These are phyloP conservation scores for Ceratorhiza oryzae-sativae DNA, from an alignment of 1,284 basidiomycete species.

Conservation along the genomic window DNA sequence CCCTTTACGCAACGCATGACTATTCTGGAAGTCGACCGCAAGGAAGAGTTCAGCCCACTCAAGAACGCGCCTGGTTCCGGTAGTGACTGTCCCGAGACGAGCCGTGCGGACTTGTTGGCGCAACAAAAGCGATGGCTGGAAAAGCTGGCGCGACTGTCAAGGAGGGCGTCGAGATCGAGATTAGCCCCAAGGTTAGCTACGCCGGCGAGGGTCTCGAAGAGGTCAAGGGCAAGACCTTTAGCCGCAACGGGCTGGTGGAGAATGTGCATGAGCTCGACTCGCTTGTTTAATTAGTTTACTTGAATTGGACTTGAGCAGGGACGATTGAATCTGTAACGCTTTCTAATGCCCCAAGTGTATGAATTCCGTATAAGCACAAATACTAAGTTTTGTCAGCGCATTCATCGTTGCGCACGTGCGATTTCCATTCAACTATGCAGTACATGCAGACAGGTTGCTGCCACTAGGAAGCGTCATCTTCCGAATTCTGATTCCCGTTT, in stretches of 20 bases:
- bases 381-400: background rate
- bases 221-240: conserved; percentile 79
- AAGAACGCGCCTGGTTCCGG: conserved; percentile 97
- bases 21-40: conserved; percentile 87
- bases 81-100: conserved; percentile 93
- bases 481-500: conserved; percentile 15
- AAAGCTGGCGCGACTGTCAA: conserved; percentile 76
- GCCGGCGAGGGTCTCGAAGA: conserved; percentile 89
- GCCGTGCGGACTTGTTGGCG: conserved; percentile 86
- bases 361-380: conserved; percentile 4
- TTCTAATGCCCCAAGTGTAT: conserved; percentile 51
- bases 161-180: conserved; percentile 82
- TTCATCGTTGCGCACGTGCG: background rate
- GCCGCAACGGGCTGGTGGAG: conserved; percentile 57
- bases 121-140: conserved; percentile 89
- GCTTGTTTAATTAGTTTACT: conserved; percentile 48
- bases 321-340: conserved; percentile 59
- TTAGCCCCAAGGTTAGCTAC: conserved; percentile 89
- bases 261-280: conserved; percentile 61
- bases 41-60: conserved; percentile 94
- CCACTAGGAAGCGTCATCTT: conserved; percentile 13
- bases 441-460: background rate
- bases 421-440: conserved; percentile 2
- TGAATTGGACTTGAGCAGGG: conserved; percentile 19
- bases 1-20: conserved; percentile 86